A percentile compares a stretch with the other conserved stretches of the same genome.
These are phyloP conservation scores for Pestalotiopsis fici DNA, from an alignment of 2,329 filamentous ascomycete species.

Conservation along the genomic window DNA sequence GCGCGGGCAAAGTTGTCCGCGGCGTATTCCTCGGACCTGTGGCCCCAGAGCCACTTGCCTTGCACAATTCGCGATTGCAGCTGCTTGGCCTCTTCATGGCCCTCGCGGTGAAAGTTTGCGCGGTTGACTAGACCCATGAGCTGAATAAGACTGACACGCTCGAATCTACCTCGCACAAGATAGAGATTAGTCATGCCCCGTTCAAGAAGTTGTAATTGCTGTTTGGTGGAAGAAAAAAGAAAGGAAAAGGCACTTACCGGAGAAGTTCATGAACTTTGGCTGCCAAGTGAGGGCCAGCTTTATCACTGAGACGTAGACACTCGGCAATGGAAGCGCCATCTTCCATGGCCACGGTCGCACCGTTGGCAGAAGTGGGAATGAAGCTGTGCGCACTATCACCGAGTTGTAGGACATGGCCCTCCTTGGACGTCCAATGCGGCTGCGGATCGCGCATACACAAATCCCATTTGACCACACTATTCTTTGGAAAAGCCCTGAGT, in stretches of 20 bases:
- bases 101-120: neutral
- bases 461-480: slow-evolving; percentile 38
- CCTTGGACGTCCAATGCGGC: slow-evolving; percentile 25
- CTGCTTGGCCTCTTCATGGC: neutral
- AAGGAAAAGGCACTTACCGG: neutral
- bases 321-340: slow-evolving; percentile 31
- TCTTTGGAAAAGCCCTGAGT: slow-evolving; percentile 15
- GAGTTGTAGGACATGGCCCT: slow-evolving; percentile 28
- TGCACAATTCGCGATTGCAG: neutral
- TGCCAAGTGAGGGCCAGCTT: slow-evolving; percentile 18
- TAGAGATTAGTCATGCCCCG: no score
- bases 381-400: slow-evolving; percentile 35
- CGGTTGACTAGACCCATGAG: slow-evolving; percentile 9
- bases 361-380: slow-evolving; percentile 32
- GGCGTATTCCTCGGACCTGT: slow-evolving; percentile 2
- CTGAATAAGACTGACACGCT: slow-evolving; percentile 10
- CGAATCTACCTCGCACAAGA: no score
- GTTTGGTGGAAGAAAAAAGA: accelerated
- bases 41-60: slow-evolving; percentile 4
- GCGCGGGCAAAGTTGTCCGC: neutral
- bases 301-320: slow-evolving; percentile 25
- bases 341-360: slow-evolving; percentile 34
- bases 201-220: neutral
- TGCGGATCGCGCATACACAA: slow-evolving; percentile 33
- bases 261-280: slow-evolving; percentile 15